These are phyloP conservation scores for Trametes cubensis DNA, from an alignment of 768 basidiomycete genomes.

Conservation along the genomic window DNA sequence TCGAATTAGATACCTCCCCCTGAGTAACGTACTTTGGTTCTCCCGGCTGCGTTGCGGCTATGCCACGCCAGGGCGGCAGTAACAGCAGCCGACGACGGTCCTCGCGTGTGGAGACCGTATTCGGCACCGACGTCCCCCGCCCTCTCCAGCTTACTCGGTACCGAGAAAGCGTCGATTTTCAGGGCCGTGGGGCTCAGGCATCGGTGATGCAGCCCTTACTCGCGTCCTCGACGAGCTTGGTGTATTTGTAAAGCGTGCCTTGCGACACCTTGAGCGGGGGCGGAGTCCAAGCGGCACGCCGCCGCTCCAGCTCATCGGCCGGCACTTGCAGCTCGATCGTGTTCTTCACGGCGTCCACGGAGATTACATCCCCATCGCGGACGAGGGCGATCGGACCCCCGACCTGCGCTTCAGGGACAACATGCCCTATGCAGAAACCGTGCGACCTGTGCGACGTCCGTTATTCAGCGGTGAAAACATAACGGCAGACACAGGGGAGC, in stretches of 20 bases:
- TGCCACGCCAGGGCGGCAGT: not conserved
- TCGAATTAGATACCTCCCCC: conserved; percentile 18
- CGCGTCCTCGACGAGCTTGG: conserved; percentile 86
- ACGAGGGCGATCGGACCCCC: conserved; percentile 94
- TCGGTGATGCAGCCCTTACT: conserved; percentile 93
- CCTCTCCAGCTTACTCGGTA: conserved; percentile 12
- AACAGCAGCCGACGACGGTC: too few relatives aligned
- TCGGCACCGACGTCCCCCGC: conserved; percentile 13
- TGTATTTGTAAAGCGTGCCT: conserved; percentile 89
- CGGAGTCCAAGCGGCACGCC: conserved; percentile 76
- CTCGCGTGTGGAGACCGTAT: not conserved
- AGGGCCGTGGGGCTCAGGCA: conserved; percentile 45
- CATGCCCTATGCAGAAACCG: conserved; percentile 96
- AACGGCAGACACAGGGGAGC: not conserved
- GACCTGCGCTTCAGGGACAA: conserved; percentile 93
- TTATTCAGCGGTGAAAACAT: not conserved
- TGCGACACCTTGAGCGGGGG: conserved; percentile 83
- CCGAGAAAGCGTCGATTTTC: conserved; percentile 1
- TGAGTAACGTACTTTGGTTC: conserved; percentile 19
- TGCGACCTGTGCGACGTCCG: conserved; percentile 66
- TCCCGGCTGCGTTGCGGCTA: not conserved
- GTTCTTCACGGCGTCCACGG: conserved; percentile 88
- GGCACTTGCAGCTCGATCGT: conserved; percentile 78
- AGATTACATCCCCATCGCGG: conserved; percentile 82
- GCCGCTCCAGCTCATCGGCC: conserved; percentile 74